Evolutionary conservation across 352 stramenopile genomes (phyloP).

Genomic region (Globisporangium paddicum): DNA sequence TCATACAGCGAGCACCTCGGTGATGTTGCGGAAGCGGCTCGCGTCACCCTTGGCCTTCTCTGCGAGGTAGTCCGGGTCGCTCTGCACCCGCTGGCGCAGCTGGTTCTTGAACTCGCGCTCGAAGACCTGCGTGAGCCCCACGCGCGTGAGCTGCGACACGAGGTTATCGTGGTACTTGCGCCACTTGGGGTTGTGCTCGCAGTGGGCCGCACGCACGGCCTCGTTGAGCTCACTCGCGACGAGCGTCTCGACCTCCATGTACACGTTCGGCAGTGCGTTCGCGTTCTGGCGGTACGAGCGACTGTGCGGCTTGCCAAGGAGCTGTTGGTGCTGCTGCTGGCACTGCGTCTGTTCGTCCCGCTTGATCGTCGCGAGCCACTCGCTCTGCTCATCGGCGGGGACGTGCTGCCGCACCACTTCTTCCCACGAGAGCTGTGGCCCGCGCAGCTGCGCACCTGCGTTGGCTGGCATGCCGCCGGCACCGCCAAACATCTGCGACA

Average conservation of each 20-base stretch:
- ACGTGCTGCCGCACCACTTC: constrained; percentile 66
- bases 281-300: constrained; percentile 52
- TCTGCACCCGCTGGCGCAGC: constrained; percentile 42
- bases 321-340: constrained; percentile 19
- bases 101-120: constrained; percentile 58
- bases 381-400: constrained; percentile 40
- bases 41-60: constrained; percentile 20
- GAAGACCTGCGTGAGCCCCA: constrained; percentile 43
- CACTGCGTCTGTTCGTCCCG: constrained; percentile 42
- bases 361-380: constrained; percentile 67
- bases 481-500: constrained; percentile 74
- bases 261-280: constrained; percentile 51
- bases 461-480: constrained; percentile 14
- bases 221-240: constrained; percentile 59
- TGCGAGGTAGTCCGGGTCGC: constrained; percentile 47
- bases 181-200: constrained; percentile 57
- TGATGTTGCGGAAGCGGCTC: constrained; percentile 57
- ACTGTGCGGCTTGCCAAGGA: constrained; percentile 39
- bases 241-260: constrained; percentile 57
- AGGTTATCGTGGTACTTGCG: constrained; percentile 44
- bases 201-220: constrained; percentile 48
- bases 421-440: constrained; percentile 37
- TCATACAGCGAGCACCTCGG: constrained; percentile 39
- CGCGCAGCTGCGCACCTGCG: constrained; percentile 14
- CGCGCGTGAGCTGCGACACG: constrained; percentile 43